Evolutionary conservation across 2,329 filamentous ascomycete genomes (phyloP).

Genomic region (Nemania sp.): DNA sequence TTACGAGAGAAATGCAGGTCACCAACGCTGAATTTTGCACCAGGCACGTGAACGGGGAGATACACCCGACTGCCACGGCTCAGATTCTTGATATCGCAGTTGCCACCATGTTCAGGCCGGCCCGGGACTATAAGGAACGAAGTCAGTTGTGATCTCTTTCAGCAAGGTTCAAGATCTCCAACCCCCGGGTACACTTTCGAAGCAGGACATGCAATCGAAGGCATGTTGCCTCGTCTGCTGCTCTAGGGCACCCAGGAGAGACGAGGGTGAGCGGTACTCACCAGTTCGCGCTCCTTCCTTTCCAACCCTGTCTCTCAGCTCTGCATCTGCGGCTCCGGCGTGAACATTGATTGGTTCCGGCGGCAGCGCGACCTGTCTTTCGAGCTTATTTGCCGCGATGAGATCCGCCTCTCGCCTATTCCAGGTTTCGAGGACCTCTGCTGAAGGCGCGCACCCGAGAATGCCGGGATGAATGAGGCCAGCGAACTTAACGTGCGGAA

Average conservation of each 20-base stretch:
- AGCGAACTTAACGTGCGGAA: constrained; percentile 84
- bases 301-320: constrained; percentile 68
- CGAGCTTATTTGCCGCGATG: constrained; percentile 69
- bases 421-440: constrained; percentile 78
- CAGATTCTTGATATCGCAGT: constrained; percentile 90
- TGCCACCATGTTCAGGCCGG: constrained; percentile 84
- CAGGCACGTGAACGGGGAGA: constrained; percentile 82
- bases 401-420: constrained; percentile 82
- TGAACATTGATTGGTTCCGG: constrained; percentile 75
- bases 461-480: constrained; percentile 93
- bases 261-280: not conserved
- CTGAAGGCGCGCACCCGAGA: constrained; percentile 82
- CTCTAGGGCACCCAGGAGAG: not conserved
- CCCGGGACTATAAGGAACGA: constrained; percentile 64
- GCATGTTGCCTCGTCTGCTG: not conserved
- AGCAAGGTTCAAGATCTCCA: not conserved
- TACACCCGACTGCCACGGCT: constrained; percentile 81
- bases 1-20: constrained; percentile 80
- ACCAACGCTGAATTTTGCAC: constrained; percentile 88
- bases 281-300: constrained; percentile 77
- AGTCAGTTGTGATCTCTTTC: not conserved
- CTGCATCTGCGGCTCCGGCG: constrained; percentile 65
- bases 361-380: constrained; percentile 75
- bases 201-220: not conserved
- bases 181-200: not conserved